Evolutionary conservation across 83 land plant species (phyloP).

Genomic region (Larix sibirica): DNA sequence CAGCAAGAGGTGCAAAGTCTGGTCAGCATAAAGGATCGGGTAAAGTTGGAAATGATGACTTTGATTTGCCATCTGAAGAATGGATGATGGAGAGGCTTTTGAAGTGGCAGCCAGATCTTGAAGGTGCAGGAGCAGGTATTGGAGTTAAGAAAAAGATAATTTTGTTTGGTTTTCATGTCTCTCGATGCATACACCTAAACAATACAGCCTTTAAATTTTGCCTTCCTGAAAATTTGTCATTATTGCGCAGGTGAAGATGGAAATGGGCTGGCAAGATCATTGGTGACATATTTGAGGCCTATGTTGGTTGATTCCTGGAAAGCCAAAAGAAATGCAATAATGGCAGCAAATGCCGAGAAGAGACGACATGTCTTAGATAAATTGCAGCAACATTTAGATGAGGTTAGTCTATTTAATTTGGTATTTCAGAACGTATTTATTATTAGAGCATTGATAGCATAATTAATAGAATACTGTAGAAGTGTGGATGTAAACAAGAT

Average conservation of each 20-base stretch:
- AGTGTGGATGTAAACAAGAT: background rate
- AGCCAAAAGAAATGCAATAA: slow-evolving; percentile 41
- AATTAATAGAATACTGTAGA: background rate
- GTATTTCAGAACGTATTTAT: background rate
- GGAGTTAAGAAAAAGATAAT: slow-evolving; percentile 21
- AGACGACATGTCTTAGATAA: slow-evolving; percentile 56
- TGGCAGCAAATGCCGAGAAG: slow-evolving; percentile 53
- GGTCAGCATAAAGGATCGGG: slow-evolving; percentile 35
- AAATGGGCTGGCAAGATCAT: slow-evolving; percentile 29
- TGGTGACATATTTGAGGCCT: slow-evolving; percentile 59
- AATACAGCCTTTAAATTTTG: background rate
- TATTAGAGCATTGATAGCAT: background rate
- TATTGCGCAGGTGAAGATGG: slow-evolving; percentile 47
- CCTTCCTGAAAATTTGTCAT: background rate
- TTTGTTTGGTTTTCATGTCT: slow-evolving; percentile 10
- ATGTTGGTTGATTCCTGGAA: slow-evolving; percentile 53
- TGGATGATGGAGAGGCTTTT: slow-evolving; percentile 54
- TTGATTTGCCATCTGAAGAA: slow-evolving; percentile 56
- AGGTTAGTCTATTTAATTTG: slow-evolving; percentile 36
- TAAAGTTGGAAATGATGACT: slow-evolving; percentile 33
- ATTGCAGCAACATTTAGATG: slow-evolving; percentile 68
- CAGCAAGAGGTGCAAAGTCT: slow-evolving; percentile 30
- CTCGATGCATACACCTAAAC: background rate
- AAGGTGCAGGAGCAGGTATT: slow-evolving; percentile 61
- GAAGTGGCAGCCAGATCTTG: slow-evolving; percentile 61